These are phyloP conservation scores for Phytophthora fragariaefolia DNA, from an alignment of 352 stramenopile genomes.

Conservation along the genomic window DNA sequence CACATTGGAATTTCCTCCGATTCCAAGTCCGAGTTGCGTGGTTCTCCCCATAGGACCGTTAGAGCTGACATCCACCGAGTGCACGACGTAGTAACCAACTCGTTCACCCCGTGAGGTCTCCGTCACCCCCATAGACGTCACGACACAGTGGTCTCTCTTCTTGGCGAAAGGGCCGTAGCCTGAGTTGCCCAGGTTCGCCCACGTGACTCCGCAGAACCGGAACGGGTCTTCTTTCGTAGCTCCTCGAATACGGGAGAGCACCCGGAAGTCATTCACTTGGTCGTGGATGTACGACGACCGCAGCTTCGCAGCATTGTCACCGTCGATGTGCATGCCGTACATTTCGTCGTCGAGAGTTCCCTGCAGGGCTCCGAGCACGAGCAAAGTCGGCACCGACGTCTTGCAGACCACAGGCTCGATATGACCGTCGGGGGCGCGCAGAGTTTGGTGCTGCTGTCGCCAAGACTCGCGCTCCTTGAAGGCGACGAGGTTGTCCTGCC, in stretches of 20 bases:
- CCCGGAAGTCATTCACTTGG: conserved; percentile 45
- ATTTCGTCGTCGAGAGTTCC: conserved; percentile 67
- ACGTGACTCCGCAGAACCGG: conserved; percentile 44
- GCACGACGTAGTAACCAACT: conserved; percentile 48
- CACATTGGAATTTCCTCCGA: neutral
- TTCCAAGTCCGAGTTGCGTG: conserved; percentile 24
- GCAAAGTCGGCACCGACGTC: conserved; percentile 34
- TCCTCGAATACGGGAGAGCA: conserved; percentile 40
- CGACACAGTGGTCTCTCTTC: conserved; percentile 41
- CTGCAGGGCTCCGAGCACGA: conserved; percentile 50
- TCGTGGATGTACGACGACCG: conserved; percentile 52
- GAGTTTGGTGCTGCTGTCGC: conserved; percentile 33
- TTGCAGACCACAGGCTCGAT: conserved; percentile 30
- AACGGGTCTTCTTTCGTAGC: conserved; percentile 42
- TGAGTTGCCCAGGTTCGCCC: conserved; percentile 39
- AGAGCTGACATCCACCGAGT: conserved; percentile 44
- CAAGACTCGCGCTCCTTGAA: conserved; percentile 47
- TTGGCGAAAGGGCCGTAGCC: conserved; percentile 35
- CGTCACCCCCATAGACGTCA: conserved; percentile 42
- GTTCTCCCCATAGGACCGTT: conserved; percentile 23
- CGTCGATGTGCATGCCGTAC: conserved; percentile 53
- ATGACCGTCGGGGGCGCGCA: conserved; percentile 24
- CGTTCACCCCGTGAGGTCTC: conserved; percentile 37
- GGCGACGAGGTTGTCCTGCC: conserved; percentile 42
- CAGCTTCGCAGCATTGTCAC: conserved; percentile 38